Evolutionary conservation across 768 basidiomycete species (phyloP).

Genomic region (Kwoniella mangroviensis): DNA sequence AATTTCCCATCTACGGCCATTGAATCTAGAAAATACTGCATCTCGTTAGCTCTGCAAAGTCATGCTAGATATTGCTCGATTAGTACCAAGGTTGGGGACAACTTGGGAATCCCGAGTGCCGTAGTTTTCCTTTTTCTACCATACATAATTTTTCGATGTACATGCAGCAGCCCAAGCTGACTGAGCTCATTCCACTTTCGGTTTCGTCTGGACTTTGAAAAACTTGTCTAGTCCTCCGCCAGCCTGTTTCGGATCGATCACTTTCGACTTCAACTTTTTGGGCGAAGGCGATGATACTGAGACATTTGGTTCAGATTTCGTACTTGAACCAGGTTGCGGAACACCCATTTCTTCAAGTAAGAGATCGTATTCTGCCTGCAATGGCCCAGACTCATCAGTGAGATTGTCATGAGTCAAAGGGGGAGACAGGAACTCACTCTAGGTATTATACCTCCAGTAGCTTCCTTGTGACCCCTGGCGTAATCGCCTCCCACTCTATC

Average conservation of each 20-base stretch:
- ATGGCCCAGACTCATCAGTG: not conserved
- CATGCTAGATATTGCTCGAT: constrained; percentile 10
- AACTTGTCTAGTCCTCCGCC: constrained; percentile 37
- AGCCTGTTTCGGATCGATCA: constrained; percentile 36
- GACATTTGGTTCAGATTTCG: constrained; percentile 9
- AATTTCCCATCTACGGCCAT: not conserved
- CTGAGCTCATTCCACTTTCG: constrained; percentile 6
- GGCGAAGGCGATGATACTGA: constrained; percentile 2
- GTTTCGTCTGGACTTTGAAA: constrained; percentile 26
- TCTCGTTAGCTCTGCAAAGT: constrained; percentile 6
- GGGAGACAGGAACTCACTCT: constrained; percentile 47
- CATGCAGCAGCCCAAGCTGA: too few species aligned
- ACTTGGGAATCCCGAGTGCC: constrained; percentile 23
- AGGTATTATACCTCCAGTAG: constrained; percentile 63
- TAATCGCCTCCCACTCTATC: constrained; percentile 62
- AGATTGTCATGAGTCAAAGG: not conserved
- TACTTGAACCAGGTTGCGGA: constrained; percentile 21
- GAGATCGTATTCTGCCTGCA: constrained; percentile 40
- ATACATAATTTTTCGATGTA: too few species aligned
- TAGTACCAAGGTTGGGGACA: constrained; percentile 20
- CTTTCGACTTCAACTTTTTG: constrained; percentile 28
- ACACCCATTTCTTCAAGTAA: constrained; percentile 45
- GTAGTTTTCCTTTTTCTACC: constrained; percentile 7
- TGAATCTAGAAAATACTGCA: constrained; percentile 3
- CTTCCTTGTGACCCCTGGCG: constrained; percentile 63